Evolutionary conservation across 306 rosid genomes (phyloP).

Genomic region (Cicer arietinum): DNA sequence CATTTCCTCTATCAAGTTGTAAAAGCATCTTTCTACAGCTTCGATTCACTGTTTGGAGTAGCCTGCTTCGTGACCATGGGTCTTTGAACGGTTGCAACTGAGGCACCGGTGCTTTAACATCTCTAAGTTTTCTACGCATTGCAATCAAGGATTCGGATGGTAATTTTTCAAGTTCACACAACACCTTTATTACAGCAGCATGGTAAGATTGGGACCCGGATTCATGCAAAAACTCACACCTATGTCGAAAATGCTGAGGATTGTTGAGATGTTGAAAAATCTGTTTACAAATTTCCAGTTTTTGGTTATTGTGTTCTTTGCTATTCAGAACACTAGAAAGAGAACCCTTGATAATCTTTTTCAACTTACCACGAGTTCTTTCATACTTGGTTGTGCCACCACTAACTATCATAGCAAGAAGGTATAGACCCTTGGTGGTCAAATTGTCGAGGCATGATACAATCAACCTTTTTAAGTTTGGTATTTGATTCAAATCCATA

Average conservation of each 20-base stretch:
- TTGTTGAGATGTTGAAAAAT: conserved; percentile 61
- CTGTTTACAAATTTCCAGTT: conserved; percentile 47
- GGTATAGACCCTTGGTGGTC: conserved; percentile 71
- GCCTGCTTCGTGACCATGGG: conserved; percentile 55
- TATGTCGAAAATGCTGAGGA: conserved; percentile 57
- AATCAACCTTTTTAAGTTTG: conserved; percentile 45
- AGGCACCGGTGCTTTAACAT: conserved; percentile 48
- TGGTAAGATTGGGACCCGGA: conserved; percentile 44
- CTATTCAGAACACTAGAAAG: conserved; percentile 52
- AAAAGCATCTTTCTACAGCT: conserved; percentile 60
- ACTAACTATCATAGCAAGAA: conserved; percentile 57
- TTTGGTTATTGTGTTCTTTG: conserved; percentile 30
- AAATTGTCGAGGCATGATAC: conserved; percentile 63
- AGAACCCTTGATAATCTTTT: conserved; percentile 53
- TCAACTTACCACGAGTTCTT: conserved; percentile 73
- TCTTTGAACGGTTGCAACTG: conserved; percentile 55
- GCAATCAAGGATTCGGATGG: conserved; percentile 61
- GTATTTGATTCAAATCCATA: conserved; percentile 29
- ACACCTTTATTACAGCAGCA: conserved; percentile 51
- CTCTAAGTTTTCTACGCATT: conserved; percentile 74
- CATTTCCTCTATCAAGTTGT: conserved; percentile 53
- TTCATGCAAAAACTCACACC: conserved; percentile 41
- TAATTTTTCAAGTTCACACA: conserved; percentile 54
- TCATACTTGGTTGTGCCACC: conserved; percentile 54
- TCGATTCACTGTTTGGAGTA: conserved; percentile 52